A percentile compares a stretch with the other conserved stretches of the same genome.
These are phyloP conservation scores for Malus asiatica DNA, from an alignment of 306 rosid genomes.

Conservation along the genomic window DNA sequence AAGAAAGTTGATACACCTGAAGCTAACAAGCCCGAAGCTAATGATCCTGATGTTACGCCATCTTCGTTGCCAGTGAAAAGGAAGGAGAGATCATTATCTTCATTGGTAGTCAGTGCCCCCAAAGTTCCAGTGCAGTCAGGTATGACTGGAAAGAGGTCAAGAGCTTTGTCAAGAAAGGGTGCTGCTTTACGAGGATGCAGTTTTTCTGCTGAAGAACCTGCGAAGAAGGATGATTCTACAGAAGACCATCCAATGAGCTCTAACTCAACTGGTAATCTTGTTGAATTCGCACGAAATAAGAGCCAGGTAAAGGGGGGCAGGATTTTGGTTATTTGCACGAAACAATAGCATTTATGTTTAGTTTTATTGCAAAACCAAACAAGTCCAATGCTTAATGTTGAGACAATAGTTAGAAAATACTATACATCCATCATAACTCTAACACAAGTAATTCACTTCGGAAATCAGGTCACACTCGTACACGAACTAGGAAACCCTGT, in stretches of 20 bases:
- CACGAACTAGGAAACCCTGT: background rate
- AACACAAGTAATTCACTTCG: background rate
- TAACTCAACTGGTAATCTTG: constrained; percentile 40
- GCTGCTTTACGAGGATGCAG: constrained; percentile 64
- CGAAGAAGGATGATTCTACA: constrained; percentile 49
- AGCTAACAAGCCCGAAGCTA: background rate
- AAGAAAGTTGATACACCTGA: constrained; percentile 23
- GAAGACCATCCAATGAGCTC: constrained; percentile 58
- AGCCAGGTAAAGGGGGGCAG: constrained; percentile 29
- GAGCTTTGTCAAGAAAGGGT: constrained; percentile 61
- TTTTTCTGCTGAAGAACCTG: constrained; percentile 42
- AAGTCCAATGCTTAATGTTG: background rate
- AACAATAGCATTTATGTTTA: background rate
- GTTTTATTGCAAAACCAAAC: background rate
- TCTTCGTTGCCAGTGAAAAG: constrained; percentile 63
- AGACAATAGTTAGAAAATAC: background rate
- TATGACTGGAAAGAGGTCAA: constrained; percentile 85
- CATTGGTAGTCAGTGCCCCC: constrained; percentile 83
- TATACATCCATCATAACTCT: background rate
- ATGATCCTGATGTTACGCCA: constrained; percentile 27
- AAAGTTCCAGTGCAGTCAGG: constrained; percentile 68
- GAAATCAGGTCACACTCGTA: background rate
- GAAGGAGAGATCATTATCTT: constrained; percentile 96
- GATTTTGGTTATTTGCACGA: constrained; percentile 7
- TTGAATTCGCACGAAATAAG: constrained; percentile 31